phyloP scores from a whole-genome alignment of 2,329 filamentous ascomycete genomes.

The Penicillium fuscoglaucum region DNA sequence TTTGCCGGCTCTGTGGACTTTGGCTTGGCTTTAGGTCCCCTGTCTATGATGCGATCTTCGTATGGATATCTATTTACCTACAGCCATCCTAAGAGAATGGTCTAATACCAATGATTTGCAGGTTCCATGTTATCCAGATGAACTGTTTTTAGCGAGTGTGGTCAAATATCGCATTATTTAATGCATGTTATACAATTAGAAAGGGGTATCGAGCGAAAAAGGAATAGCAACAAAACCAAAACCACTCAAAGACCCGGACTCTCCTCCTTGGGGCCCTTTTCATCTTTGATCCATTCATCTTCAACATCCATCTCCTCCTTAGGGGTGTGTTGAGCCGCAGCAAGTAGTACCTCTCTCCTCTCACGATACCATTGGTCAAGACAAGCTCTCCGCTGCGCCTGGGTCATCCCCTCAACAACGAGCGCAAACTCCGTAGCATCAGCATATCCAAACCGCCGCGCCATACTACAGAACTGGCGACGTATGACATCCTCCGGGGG shows the following conservation, averaged over 20 bases:
- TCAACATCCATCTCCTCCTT: slow-evolving; percentile 3
- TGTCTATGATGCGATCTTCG: neutral
- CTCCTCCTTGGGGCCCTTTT: neutral
- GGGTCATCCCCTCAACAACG: slow-evolving; percentile 86
- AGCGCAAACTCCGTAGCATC: slow-evolving; percentile 82
- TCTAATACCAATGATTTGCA: neutral
- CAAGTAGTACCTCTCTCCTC: slow-evolving; percentile 55
- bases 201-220: slow-evolving; percentile 8
- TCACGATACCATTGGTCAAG: slow-evolving; percentile 77
- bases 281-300: neutral
- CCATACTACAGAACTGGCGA: slow-evolving; percentile 91
- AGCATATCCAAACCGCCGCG: slow-evolving; percentile 71
- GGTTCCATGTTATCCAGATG: neutral
- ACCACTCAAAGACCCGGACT: neutral
- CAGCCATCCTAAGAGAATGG: neutral
- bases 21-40: slow-evolving; percentile 77
- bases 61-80: neutral
- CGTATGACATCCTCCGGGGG: slow-evolving; percentile 72
- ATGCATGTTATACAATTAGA: neutral
- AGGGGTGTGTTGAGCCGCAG: neutral
- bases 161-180: neutral
- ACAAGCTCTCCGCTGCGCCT: slow-evolving; percentile 74
- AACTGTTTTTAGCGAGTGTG: neutral
- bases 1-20: slow-evolving; percentile 86
- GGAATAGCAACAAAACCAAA: neutral